A percentile compares a stretch with the other conserved stretches of the same genome.
Conservation (phyloP, 148 eudicot genomes). For the Rhododendron williamsianum region DNA sequence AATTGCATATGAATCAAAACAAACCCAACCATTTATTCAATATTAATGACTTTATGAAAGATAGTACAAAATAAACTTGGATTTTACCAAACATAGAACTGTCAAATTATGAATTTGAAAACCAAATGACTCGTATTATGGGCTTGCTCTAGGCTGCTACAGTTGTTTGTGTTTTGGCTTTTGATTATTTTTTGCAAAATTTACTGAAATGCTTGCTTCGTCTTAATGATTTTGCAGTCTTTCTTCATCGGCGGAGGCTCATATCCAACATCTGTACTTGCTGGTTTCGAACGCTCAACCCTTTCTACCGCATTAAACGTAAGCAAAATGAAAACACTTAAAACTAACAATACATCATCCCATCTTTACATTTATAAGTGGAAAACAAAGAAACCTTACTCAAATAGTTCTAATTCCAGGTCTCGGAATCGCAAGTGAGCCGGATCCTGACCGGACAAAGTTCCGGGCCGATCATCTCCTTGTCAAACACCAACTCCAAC, state of each 20-base stretch:
- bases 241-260: conserved; percentile 89
- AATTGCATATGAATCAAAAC: too few species aligned
- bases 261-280: conserved; percentile 58
- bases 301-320: conserved; percentile 74
- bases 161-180: neutral
- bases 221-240: conserved; percentile 41
- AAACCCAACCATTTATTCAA: too few species aligned
- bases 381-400: neutral
- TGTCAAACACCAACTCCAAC: conserved; percentile 15
- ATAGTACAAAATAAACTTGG: too few species aligned
- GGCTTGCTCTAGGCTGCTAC: too few species aligned
- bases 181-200: neutral
- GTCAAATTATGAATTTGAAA: too few species aligned
- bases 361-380: too few species aligned
- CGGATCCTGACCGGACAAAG: conserved; percentile 42
- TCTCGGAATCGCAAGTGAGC: conserved; percentile 41
- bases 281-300: conserved; percentile 66
- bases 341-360: neutral
- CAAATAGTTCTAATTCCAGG: conserved; percentile 28
- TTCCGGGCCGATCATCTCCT: conserved; percentile 58
- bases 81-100: too few species aligned
- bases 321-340: conserved; percentile 12
- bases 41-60: too few species aligned
- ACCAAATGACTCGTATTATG: too few species aligned
- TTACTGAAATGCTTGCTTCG: conserved; percentile 8